Percentiles rank a stretch among this genome's conserved stretches.
Evolutionary conservation across 169 alveolate species (phyloP).

Genomic region (Plasmodium gonderi): DNA sequence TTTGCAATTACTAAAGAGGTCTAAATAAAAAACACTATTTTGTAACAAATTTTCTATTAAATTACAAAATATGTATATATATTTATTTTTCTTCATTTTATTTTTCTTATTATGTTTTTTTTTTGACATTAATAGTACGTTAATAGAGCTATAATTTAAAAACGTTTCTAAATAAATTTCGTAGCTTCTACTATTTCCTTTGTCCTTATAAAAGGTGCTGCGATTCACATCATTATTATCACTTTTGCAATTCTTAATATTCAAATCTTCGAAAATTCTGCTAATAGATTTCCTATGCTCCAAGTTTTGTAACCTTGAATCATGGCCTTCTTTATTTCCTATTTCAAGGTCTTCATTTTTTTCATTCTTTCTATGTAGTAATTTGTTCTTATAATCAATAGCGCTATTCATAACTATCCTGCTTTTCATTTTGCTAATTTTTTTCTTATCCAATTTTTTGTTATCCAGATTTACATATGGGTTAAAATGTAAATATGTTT

Average conservation of each 20-base stretch:
- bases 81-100: slow-evolving; percentile 45
- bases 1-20: slow-evolving; percentile 33
- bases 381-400: background rate
- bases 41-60: slow-evolving; percentile 64
- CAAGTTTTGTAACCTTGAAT: background rate
- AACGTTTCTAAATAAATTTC: slow-evolving; percentile 30
- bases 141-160: slow-evolving; percentile 8
- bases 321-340: background rate
- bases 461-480: background rate
- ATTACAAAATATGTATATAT: slow-evolving; percentile 50
- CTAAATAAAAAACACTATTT: slow-evolving; percentile 40
- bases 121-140: slow-evolving; percentile 40
- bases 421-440: background rate
- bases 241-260: background rate
- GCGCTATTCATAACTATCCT: background rate
- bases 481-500: slow-evolving; percentile 24
- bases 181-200: background rate
- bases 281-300: background rate
- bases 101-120: background rate
- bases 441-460: background rate
- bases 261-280: background rate
- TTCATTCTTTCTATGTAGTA: background rate
- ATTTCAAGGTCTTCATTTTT: background rate
- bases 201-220: background rate
- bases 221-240: background rate